Evolutionary conservation across 441 rosid species (phyloP).

Genomic region (Aquilaria agallochum): DNA sequence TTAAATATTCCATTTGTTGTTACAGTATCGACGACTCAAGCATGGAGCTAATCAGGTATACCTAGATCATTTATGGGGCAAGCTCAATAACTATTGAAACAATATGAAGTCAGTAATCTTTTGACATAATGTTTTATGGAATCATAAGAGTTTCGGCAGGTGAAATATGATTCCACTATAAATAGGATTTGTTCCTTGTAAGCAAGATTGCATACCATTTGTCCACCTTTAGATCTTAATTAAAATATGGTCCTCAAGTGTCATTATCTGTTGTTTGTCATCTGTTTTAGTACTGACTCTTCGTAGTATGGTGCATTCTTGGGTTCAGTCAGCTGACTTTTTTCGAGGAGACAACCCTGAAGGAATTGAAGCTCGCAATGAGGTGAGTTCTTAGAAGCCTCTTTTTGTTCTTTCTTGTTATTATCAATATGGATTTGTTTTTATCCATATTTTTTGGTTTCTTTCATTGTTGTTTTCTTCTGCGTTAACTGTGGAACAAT

Average conservation of each 20-base stretch:
- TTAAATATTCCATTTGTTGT: slow-evolving; percentile 20
- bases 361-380: slow-evolving; percentile 98
- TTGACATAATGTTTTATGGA: too few species aligned
- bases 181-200: too few species aligned
- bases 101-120: too few species aligned
- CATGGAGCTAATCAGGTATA: slow-evolving; percentile 89
- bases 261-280: slow-evolving; percentile 1
- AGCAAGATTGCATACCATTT: too few species aligned
- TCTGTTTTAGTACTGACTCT: slow-evolving; percentile 13
- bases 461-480: not conserved
- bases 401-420: slow-evolving; percentile 2
- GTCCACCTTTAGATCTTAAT: too few species aligned
- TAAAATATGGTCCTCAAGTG: not conserved
- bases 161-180: too few species aligned
- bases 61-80: slow-evolving; percentile 2
- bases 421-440: not conserved
- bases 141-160: too few species aligned
- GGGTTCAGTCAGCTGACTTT: slow-evolving; percentile 91
- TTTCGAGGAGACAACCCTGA: slow-evolving; percentile 97
- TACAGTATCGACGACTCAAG: slow-evolving; percentile 99
- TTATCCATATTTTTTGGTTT: not conserved
- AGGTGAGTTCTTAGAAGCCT: slow-evolving; percentile 43
- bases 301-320: slow-evolving; percentile 22
- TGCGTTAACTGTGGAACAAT: too few species aligned
- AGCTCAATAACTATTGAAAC: not conserved